phyloP scores from a whole-genome alignment of 129 eudicot genomes.

The Centella asiatica region DNA sequence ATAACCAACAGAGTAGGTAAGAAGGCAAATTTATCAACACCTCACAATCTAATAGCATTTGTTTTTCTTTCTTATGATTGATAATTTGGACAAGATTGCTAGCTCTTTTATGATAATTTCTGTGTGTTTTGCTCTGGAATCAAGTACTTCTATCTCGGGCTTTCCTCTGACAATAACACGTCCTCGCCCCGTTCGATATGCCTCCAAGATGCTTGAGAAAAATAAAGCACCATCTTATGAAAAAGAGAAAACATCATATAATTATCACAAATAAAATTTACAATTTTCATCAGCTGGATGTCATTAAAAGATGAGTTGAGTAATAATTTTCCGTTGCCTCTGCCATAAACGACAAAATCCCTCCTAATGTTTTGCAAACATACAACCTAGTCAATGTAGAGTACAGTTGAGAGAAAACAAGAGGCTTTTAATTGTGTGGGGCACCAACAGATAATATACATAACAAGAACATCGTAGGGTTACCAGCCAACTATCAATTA shows the following conservation, averaged over 20 bases:
- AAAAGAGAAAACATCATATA: not conserved
- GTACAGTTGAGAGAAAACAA: not conserved
- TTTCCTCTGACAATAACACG: slow-evolving; percentile 87
- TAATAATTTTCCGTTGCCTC: not conserved
- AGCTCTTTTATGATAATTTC: slow-evolving; percentile 93
- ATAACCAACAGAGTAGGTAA: slow-evolving; percentile 5
- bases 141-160: slow-evolving; percentile 69
- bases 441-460: too few species aligned
- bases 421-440: not conserved
- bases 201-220: slow-evolving; percentile 67
- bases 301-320: not conserved
- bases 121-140: slow-evolving; percentile 62
- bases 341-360: not conserved
- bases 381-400: not conserved
- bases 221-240: not conserved
- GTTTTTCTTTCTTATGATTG: too few species aligned
- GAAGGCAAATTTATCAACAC: slow-evolving; percentile 8
- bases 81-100: not conserved
- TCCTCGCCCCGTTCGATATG: slow-evolving; percentile 88
- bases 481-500: too few species aligned
- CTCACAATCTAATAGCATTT: not conserved
- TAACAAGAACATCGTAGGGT: too few species aligned
- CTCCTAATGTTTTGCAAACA: not conserved
- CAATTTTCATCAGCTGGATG: not conserved
- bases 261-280: not conserved